Percentiles rank a stretch among this genome's conserved stretches.
Conservation (phyloP, 148 eudicot genomes). For the Chenopodium berlandieri region DNA sequence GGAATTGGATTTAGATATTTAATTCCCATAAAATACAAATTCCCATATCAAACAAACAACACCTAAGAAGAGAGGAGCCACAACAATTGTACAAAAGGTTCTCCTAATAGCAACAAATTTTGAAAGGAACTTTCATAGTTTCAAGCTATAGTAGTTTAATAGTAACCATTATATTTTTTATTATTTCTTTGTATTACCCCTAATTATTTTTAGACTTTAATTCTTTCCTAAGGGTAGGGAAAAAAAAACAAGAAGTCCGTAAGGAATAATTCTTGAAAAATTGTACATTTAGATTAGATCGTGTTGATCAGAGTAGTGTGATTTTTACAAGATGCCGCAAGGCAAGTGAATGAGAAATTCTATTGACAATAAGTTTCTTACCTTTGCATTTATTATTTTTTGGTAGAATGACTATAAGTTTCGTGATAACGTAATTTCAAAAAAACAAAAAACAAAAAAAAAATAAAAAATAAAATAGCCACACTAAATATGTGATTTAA, state of each 20-base stretch:
- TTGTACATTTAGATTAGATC: slow-evolving; percentile 15
- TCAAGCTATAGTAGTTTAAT: not conserved
- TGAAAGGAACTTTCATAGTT: slow-evolving; percentile 10
- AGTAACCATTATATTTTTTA: not conserved
- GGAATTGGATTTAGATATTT: too few relatives aligned
- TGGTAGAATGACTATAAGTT: not conserved
- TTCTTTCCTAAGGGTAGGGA: slow-evolving; percentile 8
- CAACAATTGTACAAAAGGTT: slow-evolving; percentile 32
- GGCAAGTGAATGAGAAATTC: slow-evolving; percentile 1
- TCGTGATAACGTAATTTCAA: too few relatives aligned
- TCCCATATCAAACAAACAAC: too few relatives aligned
- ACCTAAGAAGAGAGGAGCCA: slow-evolving; percentile 21
- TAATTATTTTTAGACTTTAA: not conserved
- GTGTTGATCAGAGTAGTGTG: not conserved
- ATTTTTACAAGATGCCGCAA: slow-evolving; percentile 13
- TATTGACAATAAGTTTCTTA: not conserved
- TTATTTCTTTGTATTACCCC: not conserved
- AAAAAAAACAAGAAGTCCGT: slow-evolving; percentile 11
- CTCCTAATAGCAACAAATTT: slow-evolving; percentile 15
- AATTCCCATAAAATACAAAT: too few relatives aligned
- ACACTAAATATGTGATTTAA: too few relatives aligned
- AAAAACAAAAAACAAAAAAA: too few relatives aligned
- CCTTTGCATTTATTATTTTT: too few relatives aligned
- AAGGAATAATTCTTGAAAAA: slow-evolving; percentile 30
- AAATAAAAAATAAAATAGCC: too few relatives aligned